Base-by-base conservation (phyloP, 108 stramenopile species). In the Conticribra weissflogii region DNA sequence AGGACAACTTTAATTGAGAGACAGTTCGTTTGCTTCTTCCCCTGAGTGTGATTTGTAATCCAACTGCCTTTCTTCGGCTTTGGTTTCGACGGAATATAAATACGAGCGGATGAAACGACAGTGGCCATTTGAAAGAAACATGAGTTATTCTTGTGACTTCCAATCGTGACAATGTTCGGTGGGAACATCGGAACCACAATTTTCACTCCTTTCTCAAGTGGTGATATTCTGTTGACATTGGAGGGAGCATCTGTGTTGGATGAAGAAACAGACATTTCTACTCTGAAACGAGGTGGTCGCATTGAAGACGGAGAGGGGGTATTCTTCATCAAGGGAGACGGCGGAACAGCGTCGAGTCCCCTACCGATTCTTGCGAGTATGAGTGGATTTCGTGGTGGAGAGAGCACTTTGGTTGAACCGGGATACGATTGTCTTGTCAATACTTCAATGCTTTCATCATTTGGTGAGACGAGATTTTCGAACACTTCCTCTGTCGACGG, bases 141-240 rank as follows among this genome's bases (percentile, higher is more conserved):
- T 45, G 55, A 36, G 54, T 32, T 47, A 31, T 50, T 67, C 16
- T 0, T 68, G 54, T 57, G 51, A 32, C 21, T 47, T 4, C 68
- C 41, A 34, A 65, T 69, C 14, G 32, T 51, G 46, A 44, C 68
- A 44, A 34, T 33, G 52, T 81, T 56, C 3, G 73, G 58, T n/a
- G 94, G 83, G 33, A 90, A 81, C 47, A 95, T 53, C 17, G 94
- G 94, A 18, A 92, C 91, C 32, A 85, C 84, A 23, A 95, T 86
- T 72, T 92, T 95, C 4, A 89, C 85, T 44, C 93, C 72, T 59
- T 78, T 82, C 48, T 73, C 65, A 46, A 72, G 66, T 1, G 65
- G 75, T 28, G 80, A 29, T 1, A 74, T n/a, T n/a, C n/a, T n/a
- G n/a, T n/a, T n/a, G 75, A 24, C 73, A 53, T 41, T 21, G 31